These are phyloP conservation scores for Hypoxylon sp. DNA, from an alignment of 2,329 filamentous ascomycete genomes.

Conservation along the genomic window DNA sequence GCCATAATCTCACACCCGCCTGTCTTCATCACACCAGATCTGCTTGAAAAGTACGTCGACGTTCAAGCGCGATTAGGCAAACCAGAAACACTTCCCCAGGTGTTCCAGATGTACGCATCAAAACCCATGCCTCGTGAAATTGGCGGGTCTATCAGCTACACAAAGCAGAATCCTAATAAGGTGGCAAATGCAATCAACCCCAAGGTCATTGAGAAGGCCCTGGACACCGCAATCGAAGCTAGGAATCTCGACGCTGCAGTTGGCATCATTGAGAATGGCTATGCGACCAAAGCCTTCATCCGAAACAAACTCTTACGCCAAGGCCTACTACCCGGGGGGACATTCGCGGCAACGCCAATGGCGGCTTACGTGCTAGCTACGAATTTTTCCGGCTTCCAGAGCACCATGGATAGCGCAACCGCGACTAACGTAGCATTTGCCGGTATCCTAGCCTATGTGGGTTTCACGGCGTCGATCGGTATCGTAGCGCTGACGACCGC, in stretches of 20 bases:
- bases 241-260: slow-evolving; percentile 85
- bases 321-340: slow-evolving; percentile 71
- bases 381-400: slow-evolving; percentile 76
- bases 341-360: slow-evolving; percentile 71
- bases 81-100: slow-evolving; percentile 82
- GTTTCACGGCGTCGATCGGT: slow-evolving; percentile 85
- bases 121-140: slow-evolving; percentile 80
- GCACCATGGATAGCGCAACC: slow-evolving; percentile 80
- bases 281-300: slow-evolving; percentile 75
- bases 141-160: slow-evolving; percentile 72
- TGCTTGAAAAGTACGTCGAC: slow-evolving; percentile 82
- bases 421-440: slow-evolving; percentile 85
- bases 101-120: slow-evolving; percentile 85
- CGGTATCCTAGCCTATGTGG: slow-evolving; percentile 86
- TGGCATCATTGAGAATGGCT: slow-evolving; percentile 79
- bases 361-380: slow-evolving; percentile 80
- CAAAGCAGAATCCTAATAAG: slow-evolving; percentile 75
- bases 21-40: slow-evolving; percentile 82
- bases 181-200: slow-evolving; percentile 80
- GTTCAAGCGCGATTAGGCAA: slow-evolving; percentile 81
- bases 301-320: slow-evolving; percentile 77
- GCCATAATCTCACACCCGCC: slow-evolving; percentile 79
- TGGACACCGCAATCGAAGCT: slow-evolving; percentile 83
- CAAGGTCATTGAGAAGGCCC: slow-evolving; percentile 78
- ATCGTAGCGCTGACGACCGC: slow-evolving; percentile 86